Evolutionary conservation across 2,329 filamentous ascomycete genomes (phyloP), one percentile per base, ranked within the genome.

Genomic region (Colletotrichum cordylinicola): DNA sequence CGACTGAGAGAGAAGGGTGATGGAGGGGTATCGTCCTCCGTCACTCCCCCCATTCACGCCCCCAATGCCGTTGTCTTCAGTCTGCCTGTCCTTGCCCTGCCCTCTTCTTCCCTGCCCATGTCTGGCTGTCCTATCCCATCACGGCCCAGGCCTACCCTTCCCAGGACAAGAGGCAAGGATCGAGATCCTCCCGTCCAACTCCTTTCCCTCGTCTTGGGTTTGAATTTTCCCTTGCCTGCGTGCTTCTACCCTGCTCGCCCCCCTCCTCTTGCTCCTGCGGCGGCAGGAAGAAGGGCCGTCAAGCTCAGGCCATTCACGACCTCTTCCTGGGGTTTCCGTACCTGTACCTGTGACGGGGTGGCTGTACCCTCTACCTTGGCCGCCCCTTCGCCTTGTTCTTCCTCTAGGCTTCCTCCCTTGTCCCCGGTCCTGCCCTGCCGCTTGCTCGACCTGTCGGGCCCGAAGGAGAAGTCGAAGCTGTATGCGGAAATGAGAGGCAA

Each of bases 131-230:
- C 29, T 24, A 55, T 71, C 60, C 68, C 39, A 65, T 37, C 16
- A 43, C 37, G 48, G 56, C 18, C 35, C 33, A 70, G 33, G 27
- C 12, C 43, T 21, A 43, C 60, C 58, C 43, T 21, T 61, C 39
- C 37, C 37, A 56, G 9, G n/a, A 29, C 5, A 39, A n/a, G 21
- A 64, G 33, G 58, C 70, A 73, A 76, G 74, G 74, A 37, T 76
- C 15, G 16, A 31, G 29, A 74, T 76, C 74, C 74, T 76, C 70
- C 74, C 74, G 74, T 39, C 64, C 60, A 70, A 74, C 18, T 73
- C 58, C 73, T 73, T 58, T 68, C 73, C 70, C 35, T 68, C 35
- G 70, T 16, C 33, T 68, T 64, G 56, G 73, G 43, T 24, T 55
- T 58, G 70, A 18, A 7, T 16, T 67, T 55, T 29, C 37, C 70